Evolutionary conservation across 768 basidiomycete genomes (phyloP), one percentile per base, ranked within the genome.

Genomic region (Clitopilus passeckerianus): DNA sequence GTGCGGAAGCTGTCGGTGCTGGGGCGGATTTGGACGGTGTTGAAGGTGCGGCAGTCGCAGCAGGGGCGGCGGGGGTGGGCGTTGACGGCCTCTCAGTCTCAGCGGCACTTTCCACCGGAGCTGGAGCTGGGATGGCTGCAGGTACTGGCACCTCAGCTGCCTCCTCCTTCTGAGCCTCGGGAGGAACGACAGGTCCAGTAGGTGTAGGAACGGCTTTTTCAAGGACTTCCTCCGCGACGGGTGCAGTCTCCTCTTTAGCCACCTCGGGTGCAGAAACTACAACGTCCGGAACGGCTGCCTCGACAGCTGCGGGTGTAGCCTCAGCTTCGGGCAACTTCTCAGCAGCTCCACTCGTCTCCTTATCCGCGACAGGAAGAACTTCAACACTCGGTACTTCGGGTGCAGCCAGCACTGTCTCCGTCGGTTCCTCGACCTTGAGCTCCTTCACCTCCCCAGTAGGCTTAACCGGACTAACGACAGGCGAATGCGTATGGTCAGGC

Each of bases 11-110:
- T n/a, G 46, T 18, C 1, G 68, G 55, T 34, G 66, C 54, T 24
- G 64, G 58, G 2, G 63, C 50, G 12, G 63, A 52, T 23, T 59
- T 60, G 16, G 57, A 41, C 24, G 65, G 33, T 15, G 59, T 60
- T 54, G 55, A 27, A 15, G 59, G 57, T 24, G 61, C 24, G 18
- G 60, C 20, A 18, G 59, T 44, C 41, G 34, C 37, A 16, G 53
- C 6, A 53, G 46, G 18, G n/a, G 33, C 9, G 14, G 56, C 57
- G 12, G 56, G 12, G 6, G 46, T 34, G 41, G 57, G 58, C 2
- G 57, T 61, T 22, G 62, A 60, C 15, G 60, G 44, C 4, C 33
- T 59, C 59, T 57, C 34, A 20, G 22, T 56, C 35, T 23, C 15
- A 34, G 53, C 6, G 54, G 54, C 30, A 55, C 14, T 8, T 10